phyloP scores from a whole-genome alignment of 2,329 filamentous ascomycete species.

The Teratosphaeria destructans region DNA sequence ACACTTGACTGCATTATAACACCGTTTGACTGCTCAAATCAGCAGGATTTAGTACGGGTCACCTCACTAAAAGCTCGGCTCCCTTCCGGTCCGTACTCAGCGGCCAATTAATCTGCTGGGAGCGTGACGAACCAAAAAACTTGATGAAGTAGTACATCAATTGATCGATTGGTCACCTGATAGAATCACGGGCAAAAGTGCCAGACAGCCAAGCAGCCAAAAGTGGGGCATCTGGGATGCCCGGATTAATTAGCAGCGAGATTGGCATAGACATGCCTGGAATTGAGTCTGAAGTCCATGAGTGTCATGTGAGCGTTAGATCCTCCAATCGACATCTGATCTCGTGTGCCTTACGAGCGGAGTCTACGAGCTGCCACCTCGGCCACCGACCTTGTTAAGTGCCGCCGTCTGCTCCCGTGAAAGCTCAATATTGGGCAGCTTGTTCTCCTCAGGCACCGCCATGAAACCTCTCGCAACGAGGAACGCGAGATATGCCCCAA shows the following conservation, averaged over 20 bases:
- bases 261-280: not conserved
- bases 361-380: conserved; percentile 27
- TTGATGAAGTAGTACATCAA: too few species aligned
- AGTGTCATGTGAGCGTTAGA: not conserved
- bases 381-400: conserved; percentile 43
- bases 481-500: conserved; percentile 55
- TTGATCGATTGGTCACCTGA: too few species aligned
- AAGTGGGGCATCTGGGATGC: not conserved
- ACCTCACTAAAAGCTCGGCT: too few species aligned
- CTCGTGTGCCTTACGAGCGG: not conserved
- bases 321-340: not conserved
- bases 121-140: too few species aligned
- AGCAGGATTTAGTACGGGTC: too few species aligned
- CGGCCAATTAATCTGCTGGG: too few species aligned
- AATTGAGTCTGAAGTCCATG: not conserved
- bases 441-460: conserved; percentile 30
- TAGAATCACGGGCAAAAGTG: not conserved
- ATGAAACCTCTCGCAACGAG: conserved; percentile 55
- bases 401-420: conserved; percentile 39
- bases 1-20: too few species aligned
- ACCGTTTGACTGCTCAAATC: too few species aligned
- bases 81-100: too few species aligned
- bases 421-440: conserved; percentile 37
- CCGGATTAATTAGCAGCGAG: not conserved
- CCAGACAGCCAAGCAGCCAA: not conserved